phyloP scores from a whole-genome alignment of 768 basidiomycete species.

The Holtermannia corniformis region DNA sequence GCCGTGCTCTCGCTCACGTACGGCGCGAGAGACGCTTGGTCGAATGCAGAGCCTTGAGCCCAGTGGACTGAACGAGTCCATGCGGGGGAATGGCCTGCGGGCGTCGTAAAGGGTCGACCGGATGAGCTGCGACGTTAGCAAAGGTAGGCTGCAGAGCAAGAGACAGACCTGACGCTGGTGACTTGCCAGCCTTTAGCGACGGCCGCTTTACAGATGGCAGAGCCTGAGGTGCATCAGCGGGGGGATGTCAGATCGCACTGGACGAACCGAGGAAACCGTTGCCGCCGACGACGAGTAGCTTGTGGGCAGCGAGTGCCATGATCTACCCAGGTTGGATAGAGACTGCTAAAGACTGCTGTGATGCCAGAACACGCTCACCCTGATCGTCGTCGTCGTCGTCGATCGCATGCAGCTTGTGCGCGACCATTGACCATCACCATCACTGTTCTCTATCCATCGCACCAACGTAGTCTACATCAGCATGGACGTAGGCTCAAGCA shows the following conservation, averaged over 20 bases:
- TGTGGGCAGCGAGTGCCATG: conserved; percentile 29
- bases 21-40: conserved; percentile 61
- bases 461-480: neutral
- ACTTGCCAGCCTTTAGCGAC: conserved; percentile 75
- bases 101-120: conserved; percentile 71
- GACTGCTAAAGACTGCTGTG: too few species aligned
- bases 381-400: too few species aligned
- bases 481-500: too few species aligned
- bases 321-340: too few species aligned
- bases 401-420: too few species aligned
- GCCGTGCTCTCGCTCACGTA: conserved; percentile 60
- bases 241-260: too few species aligned
- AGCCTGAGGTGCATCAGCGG: too few species aligned
- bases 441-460: neutral
- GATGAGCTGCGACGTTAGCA: conserved; percentile 54
- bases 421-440: neutral
- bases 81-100: conserved; percentile 79
- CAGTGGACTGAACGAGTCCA: conserved; percentile 75
- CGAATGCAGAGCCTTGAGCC: conserved; percentile 72
- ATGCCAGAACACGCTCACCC: too few species aligned
- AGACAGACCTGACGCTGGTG: conserved; percentile 68
- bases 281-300: conserved; percentile 90
- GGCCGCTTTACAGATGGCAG: conserved; percentile 83
- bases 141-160: too few species aligned
- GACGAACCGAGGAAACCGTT: conserved; percentile 86